Evolutionary conservation across 1,284 basidiomycete genomes (phyloP), one percentile per base, ranked within the genome.

Genomic region (Cutaneotrichosporon cutaneum): DNA sequence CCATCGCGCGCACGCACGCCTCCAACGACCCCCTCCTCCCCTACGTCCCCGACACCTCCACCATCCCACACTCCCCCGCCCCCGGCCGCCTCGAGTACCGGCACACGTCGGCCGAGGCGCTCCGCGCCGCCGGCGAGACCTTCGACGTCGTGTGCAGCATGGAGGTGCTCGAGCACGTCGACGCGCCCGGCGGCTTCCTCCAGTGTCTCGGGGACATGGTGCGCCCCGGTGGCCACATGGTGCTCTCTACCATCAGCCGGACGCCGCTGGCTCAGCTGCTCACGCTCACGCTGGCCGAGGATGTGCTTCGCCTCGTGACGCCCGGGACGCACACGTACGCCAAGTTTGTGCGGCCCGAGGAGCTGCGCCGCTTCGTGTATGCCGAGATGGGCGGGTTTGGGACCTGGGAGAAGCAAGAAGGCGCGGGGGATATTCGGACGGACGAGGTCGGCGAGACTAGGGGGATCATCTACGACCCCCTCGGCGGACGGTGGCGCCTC

Each of bases 131-230:
- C 8, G 80, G 80, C 22, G 72, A 84, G 32, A 84, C 84, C 50
- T 99, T 89, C 74, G 95, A 99, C 76, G 83, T 95, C 8, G 94
- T 99, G 16, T 96, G 93, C 76, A 90, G 93, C 11, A 94, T 99
- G 93, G 96, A 99, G 76, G 94, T 99, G 18, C 76, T 99, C 48
- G 96, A 99, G 81, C 96, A 99, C 74, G 96, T 99, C 62, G 90
- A 96, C 73, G 87, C 94, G 69, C 95, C 96, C 0, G 83, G 86
- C 13, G 84, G 85, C 8, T 99, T 99, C 77, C 82, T 97, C 56
- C 82, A 85, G 51, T 87, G 88, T 53, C 89, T 92, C 67, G 88
- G 90, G 0, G 83, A 89, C 63, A 84, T 96, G 55, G 86, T 94
- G 66, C 72, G 94, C 90, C 95, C 96, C 3, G 94, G 94, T 10